Percentiles rank a stretch among this genome's conserved stretches.
These are phyloP conservation scores for Vinca major DNA, from an alignment of 305 asterid species.

Conservation along the genomic window DNA sequence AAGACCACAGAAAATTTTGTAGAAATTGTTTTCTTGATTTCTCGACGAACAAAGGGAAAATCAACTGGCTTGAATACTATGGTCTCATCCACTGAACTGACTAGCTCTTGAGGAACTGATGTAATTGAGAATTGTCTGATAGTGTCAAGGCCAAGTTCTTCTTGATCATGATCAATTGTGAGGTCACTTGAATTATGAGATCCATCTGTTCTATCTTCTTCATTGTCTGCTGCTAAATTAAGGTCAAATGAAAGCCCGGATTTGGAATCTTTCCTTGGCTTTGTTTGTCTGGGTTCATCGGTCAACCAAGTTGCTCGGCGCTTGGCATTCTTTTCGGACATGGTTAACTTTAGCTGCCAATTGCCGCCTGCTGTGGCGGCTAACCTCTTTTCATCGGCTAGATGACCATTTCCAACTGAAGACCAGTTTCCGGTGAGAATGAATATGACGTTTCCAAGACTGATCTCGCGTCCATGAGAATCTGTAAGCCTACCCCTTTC, in stretches of 20 bases:
- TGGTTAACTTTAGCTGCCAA: conserved; percentile 55
- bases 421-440: conserved; percentile 88
- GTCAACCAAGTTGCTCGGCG: conserved; percentile 52
- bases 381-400: conserved; percentile 11
- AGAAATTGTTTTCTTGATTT: conserved; percentile 64
- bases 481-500: conserved; percentile 83
- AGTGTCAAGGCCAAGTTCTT: conserved; percentile 38
- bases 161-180: conserved; percentile 51
- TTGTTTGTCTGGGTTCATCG: conserved; percentile 33
- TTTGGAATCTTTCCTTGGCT: conserved; percentile 39
- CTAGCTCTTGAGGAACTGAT: conserved; percentile 68
- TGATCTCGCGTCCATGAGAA: conserved; percentile 87
- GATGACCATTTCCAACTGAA: conserved; percentile 25
- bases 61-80: conserved; percentile 65
- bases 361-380: conserved; percentile 37
- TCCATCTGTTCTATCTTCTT: conserved; percentile 53
- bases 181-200: conserved; percentile 65
- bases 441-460: conserved; percentile 72
- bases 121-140: conserved; percentile 39
- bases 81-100: conserved; percentile 50
- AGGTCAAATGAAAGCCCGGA: conserved; percentile 62
- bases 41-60: conserved; percentile 42
- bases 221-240: conserved; percentile 45
- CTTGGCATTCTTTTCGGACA: conserved; percentile 55
- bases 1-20: conserved; percentile 42